These are phyloP conservation scores for Rhodofomes roseus DNA, from an alignment of 1,284 basidiomycete species.

Conservation along the genomic window DNA sequence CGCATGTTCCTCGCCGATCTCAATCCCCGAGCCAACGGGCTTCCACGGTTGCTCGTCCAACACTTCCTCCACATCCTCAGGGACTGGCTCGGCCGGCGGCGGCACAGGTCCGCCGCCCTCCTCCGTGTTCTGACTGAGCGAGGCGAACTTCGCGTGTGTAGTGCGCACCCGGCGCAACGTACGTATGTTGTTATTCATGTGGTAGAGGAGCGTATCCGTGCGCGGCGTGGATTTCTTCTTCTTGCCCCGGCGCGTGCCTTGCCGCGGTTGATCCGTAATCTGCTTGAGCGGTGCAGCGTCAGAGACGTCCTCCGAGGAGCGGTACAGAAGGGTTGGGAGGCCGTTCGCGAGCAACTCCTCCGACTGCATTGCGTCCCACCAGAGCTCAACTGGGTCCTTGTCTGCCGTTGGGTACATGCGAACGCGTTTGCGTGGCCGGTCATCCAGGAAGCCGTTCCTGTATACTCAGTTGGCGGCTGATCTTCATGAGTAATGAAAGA, in stretches of 20 bases:
- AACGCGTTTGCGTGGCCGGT: slow-evolving; percentile 42
- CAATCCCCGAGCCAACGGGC: slow-evolving; percentile 27
- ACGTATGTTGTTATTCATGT: slow-evolving; percentile 73
- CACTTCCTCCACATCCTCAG: slow-evolving; percentile 39
- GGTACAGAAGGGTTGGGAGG: slow-evolving; percentile 51
- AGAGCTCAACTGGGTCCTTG: slow-evolving; percentile 49
- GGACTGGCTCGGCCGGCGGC: slow-evolving; percentile 16
- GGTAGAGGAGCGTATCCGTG: slow-evolving; percentile 49
- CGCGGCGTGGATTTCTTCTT: slow-evolving; percentile 22
- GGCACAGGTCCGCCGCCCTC: slow-evolving; percentile 33
- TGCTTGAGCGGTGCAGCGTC: slow-evolving; percentile 13
- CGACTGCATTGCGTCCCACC: slow-evolving; percentile 71
- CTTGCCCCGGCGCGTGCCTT: slow-evolving; percentile 26
- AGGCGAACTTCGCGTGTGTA: slow-evolving; percentile 66
- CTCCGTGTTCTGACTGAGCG: slow-evolving; percentile 41
- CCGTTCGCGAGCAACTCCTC: slow-evolving; percentile 62
- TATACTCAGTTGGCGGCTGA: not conserved
- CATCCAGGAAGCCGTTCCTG: slow-evolving; percentile 36
- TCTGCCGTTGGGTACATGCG: slow-evolving; percentile 25
- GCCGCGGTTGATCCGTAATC: slow-evolving; percentile 32
- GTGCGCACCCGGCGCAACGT: slow-evolving; percentile 66
- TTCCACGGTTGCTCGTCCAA: slow-evolving; percentile 59
- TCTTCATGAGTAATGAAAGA: not conserved
- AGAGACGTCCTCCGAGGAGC: slow-evolving; percentile 36
- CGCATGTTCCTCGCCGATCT: slow-evolving; percentile 51